Conservation (phyloP, 2,329 filamentous ascomycete genomes). For the Diaporthe vexans region DNA sequence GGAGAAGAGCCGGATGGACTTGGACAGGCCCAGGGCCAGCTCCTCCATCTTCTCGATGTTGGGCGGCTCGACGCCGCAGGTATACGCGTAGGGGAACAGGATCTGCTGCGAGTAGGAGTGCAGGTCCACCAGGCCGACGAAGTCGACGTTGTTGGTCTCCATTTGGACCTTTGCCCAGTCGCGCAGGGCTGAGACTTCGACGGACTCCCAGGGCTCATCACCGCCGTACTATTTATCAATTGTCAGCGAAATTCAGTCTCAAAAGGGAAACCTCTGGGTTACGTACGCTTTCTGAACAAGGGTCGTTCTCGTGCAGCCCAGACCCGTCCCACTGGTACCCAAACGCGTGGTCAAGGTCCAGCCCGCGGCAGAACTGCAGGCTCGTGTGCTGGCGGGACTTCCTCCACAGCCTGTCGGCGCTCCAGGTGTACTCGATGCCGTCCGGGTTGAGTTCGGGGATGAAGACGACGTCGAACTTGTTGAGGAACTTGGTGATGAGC, state of each 20-base stretch:
- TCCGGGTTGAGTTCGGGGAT: conserved; percentile 93
- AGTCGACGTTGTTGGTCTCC: conserved; percentile 76
- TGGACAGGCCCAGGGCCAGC: conserved; percentile 87
- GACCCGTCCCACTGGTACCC: conserved; percentile 84
- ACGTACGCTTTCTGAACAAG: conserved; percentile 82
- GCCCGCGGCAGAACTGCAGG: conserved; percentile 85
- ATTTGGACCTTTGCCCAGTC: conserved; percentile 88
- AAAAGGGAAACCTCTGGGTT: too few relatives aligned
- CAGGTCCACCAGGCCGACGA: conserved; percentile 89
- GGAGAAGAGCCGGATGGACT: conserved; percentile 86
- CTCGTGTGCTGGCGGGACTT: conserved; percentile 91
- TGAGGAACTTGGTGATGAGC: conserved; percentile 81
- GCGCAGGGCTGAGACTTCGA: conserved; percentile 82
- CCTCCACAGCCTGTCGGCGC: conserved; percentile 91
- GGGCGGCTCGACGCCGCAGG: conserved; percentile 82
- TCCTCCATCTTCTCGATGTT: conserved; percentile 94
- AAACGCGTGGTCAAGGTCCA: conserved; percentile 92
- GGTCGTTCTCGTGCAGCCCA: conserved; percentile 72
- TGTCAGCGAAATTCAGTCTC: too few relatives aligned
- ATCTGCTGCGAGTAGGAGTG: conserved; percentile 98
- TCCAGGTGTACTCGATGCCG: conserved; percentile 95
- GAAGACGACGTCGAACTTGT: conserved; percentile 89
- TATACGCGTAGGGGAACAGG: conserved; percentile 91
- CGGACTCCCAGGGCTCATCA: conserved; percentile 83
- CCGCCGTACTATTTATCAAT: conserved; percentile 73